Evolutionary conservation across 441 rosid species (phyloP), one percentile per base, ranked within the genome.

Genomic region (Heliophila coronopifolia): DNA sequence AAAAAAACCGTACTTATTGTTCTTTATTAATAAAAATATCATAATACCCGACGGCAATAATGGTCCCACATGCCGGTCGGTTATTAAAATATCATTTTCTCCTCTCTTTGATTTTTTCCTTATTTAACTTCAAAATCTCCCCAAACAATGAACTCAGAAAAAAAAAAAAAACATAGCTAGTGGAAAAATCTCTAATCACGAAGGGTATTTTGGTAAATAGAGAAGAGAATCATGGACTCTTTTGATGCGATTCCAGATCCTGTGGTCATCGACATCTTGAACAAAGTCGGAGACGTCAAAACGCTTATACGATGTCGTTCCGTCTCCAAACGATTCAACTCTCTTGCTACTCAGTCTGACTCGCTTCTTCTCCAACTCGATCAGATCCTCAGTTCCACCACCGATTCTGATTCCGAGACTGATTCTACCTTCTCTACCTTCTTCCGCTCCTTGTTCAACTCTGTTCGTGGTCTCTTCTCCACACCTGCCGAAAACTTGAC

Each of bases 11-110:
- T 64, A 50, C 54, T 58, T 31, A 50, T 17, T 50, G 23, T 49
- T 57, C 37, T 64, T 64, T 42, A 58, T 27, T 50, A 5, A 9
- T 35, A 42, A 5, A 23, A 51, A 11, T 23, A 36, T 17, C 34
- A 38, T 24, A 27, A 42, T 36, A 50, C 31, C 28, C n/a, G 59
- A 37, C 69, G 65, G 65, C 69, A 65, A 43, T 65, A 13, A 27
- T 44, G 69, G 50, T 6, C 69, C 69, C 43, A 65, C 65, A 58
- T 65, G 69, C 65, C 65, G 50, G 65, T 10, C 3, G n/a, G n/a
- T n/a, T n/a, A 41, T 24, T 47, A 59, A 59, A 25, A 37, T 20
- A 37, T 20, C 1, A 33, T n/a, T 33, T 10, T 49, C 42, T n/a
- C 18, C 39, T 9, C 23, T 25, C 18, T 1, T 1, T 16, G 1